Evolutionary conservation across 192 early-diverging fungal genomes (phyloP).

Genomic region (Rhizophagus sp.): DNA sequence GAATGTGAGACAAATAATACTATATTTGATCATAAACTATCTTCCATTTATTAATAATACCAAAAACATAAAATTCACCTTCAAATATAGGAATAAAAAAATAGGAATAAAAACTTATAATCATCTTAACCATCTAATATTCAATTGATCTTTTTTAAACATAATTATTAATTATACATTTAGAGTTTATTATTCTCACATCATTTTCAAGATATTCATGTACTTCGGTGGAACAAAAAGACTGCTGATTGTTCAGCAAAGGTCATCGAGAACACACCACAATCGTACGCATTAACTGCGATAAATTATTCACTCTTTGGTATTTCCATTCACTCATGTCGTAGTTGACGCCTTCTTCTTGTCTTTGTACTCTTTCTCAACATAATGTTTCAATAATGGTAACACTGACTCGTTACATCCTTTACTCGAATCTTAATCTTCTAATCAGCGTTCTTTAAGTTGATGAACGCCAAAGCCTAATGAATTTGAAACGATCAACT

Average conservation of each 20-base stretch:
- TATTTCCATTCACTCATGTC: conserved; percentile 66
- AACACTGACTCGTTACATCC: neutral
- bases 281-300: conserved; percentile 49
- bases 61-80: no score
- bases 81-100: no score
- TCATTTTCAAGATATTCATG: conserved; percentile 71
- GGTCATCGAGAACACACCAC: no score
- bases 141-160: no score
- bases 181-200: conserved; percentile 52
- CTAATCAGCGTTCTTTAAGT: conserved; percentile 60
- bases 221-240: conserved; percentile 75
- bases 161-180: no score
- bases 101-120: no score
- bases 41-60: no score
- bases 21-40: no score
- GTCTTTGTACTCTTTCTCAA: conserved; percentile 58
- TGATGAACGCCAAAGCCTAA: conserved; percentile 50
- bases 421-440: conserved; percentile 82
- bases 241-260: neutral
- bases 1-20: no score
- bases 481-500: no score
- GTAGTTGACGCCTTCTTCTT: no score
- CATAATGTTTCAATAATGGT: conserved; percentile 56
- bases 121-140: no score
- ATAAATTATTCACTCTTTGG: conserved; percentile 38